Base-by-base conservation (phyloP, 139 green algal genomes). In the Nannochloris sp. region DNA sequence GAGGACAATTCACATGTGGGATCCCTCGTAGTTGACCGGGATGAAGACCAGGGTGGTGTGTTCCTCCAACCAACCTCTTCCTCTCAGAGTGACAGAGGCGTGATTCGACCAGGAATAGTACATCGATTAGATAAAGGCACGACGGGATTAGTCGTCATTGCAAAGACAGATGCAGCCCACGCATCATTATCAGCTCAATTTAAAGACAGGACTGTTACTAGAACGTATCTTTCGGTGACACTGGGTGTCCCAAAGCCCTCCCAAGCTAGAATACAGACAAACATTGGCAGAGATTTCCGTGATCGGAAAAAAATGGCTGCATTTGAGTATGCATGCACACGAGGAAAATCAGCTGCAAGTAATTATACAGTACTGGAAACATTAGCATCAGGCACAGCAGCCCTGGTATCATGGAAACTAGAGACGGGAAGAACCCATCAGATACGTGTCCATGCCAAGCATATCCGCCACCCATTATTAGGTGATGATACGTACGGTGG, bases 381-480 rank as follows among this genome's bases (percentile, higher is more conserved):
- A 46, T 58, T 96, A 43, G 86, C 75, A 8, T 83, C 67, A 14
- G 89, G 88, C 1, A 77, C 37, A 2, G 87, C 87, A 6, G 80
- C 85, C 5, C 56, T 97, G 26, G 84, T 96, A 55, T 59, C 86
- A 61, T 99, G 93, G 92, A 81, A 75, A 58, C 78, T 99, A 6
- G 82, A 95, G 26, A 97, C 90, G 2, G 93, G 93, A 31, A 76
- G 93, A 29, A 99, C 93, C 5, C 93, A 99, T 66, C 93, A 99
- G 75, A 96, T 96, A 56, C 76, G 85, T 49, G 88, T 95, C 17
- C 89, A 96, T 67, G 82, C 88, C 20, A 80, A 83, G 56, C 77
- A 97, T 65, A 69, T 96, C 0, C 85, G 85, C 2, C 77, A 89
- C 56, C 85, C 92, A 0, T 73, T 98, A n/a, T 58, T 97, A 10